Conservation (phyloP, 1,284 basidiomycete species). For the Coniophora puteana region DNA sequence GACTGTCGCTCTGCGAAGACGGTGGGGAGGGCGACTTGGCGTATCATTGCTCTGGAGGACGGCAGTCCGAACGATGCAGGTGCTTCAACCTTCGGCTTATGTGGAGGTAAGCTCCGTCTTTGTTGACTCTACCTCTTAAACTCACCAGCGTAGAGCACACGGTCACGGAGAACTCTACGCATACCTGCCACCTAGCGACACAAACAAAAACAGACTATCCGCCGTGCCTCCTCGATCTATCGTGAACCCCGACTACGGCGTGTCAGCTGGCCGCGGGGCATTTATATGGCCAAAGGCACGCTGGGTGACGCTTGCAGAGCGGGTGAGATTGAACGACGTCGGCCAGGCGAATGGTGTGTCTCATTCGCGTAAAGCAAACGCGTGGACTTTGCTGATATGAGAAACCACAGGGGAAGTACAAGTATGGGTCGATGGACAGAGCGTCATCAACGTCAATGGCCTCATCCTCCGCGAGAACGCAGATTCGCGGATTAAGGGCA, state of each 20-base stretch:
- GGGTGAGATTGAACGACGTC: slow-evolving; percentile 60
- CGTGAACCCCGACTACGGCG: slow-evolving; percentile 53
- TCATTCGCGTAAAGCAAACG: background rate
- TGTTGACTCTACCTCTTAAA: background rate
- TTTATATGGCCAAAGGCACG: slow-evolving; percentile 39
- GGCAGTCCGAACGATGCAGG: slow-evolving; percentile 49
- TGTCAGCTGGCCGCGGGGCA: slow-evolving; percentile 56
- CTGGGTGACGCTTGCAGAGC: slow-evolving; percentile 59
- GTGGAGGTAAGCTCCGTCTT: slow-evolving; percentile 48
- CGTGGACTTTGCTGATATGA: background rate
- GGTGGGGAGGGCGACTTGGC: slow-evolving; percentile 53
- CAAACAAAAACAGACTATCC: slow-evolving; percentile 39
- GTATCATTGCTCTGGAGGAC: slow-evolving; percentile 58
- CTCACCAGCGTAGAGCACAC: slow-evolving; percentile 29
- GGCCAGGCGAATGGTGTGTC: slow-evolving; percentile 40
- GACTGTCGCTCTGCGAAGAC: slow-evolving; percentile 29
- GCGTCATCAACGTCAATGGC: slow-evolving; percentile 41
- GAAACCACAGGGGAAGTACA: slow-evolving; percentile 47
- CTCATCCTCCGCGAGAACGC: slow-evolving; percentile 41
- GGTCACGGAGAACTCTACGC: slow-evolving; percentile 55
- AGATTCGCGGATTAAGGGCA: slow-evolving; percentile 46
- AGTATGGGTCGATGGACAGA: slow-evolving; percentile 50
- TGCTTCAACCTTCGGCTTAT: slow-evolving; percentile 62
- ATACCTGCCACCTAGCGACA: slow-evolving; percentile 45
- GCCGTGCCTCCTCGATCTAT: slow-evolving; percentile 48